Evolutionary conservation across 2,329 filamentous ascomycete species (phyloP).

Genomic region (Penicillium sp.): DNA sequence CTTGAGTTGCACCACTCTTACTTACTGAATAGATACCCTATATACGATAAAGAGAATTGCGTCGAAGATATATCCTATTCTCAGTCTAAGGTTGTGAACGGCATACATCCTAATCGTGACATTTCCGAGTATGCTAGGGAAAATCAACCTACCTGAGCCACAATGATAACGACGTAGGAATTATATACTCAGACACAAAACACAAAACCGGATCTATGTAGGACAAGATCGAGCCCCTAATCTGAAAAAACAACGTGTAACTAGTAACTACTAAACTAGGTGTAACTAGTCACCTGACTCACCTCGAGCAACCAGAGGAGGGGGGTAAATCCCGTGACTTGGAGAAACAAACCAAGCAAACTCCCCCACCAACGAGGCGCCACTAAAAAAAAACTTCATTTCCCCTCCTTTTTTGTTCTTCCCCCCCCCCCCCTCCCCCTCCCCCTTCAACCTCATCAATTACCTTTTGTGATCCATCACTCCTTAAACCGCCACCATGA

Average conservation of each 20-base stretch:
- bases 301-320: not conserved
- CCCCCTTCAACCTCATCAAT: slow-evolving; percentile 32
- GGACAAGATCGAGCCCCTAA: not conserved
- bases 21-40: not conserved
- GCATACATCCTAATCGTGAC: not conserved
- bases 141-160: not conserved
- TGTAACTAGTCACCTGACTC: too few relatives aligned
- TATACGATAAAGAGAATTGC: not conserved
- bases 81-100: too few relatives aligned
- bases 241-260: not conserved
- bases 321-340: slow-evolving; percentile 15
- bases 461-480: slow-evolving; percentile 31
- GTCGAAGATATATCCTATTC: too few relatives aligned
- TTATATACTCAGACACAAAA: not conserved
- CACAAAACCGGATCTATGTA: too few relatives aligned
- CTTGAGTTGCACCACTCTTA: not conserved
- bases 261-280: too few relatives aligned
- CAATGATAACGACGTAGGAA: not conserved
- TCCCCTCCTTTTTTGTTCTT: slow-evolving; percentile 41
- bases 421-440: slow-evolving; percentile 26
- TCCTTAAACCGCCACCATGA: slow-evolving; percentile 64
- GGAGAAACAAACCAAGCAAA: slow-evolving; percentile 32
- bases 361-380: slow-evolving; percentile 38
- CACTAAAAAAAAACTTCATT: slow-evolving; percentile 35
- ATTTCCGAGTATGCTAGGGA: not conserved